A percentile compares a stretch with the other conserved stretches of the same genome.
Evolutionary conservation across 805 yeast genomes (phyloP).

Genomic region (Candida wancherniae): DNA sequence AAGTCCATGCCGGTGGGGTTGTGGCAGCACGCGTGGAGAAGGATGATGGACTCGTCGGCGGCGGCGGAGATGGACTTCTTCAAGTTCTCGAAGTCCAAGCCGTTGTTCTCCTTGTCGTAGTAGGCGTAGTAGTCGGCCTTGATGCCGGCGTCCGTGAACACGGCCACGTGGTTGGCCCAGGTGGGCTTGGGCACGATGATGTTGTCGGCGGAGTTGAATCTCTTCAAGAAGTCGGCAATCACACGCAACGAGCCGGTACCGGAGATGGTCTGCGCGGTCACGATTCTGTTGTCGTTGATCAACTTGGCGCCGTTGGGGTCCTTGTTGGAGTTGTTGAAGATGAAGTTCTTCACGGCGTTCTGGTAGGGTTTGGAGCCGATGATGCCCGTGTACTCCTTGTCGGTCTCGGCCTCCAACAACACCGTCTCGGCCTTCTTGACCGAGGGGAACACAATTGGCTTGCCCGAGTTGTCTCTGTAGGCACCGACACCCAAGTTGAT

Average conservation of each 20-base stretch:
- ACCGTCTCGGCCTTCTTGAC: conserved; percentile 61
- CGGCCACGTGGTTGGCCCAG: conserved; percentile 90
- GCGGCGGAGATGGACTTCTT: conserved; percentile 52
- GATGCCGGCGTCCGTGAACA: conserved; percentile 71
- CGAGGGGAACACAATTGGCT: conserved; percentile 83
- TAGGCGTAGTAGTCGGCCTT: conserved; percentile 60
- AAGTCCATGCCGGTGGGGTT: conserved; percentile 97
- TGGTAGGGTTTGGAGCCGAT: conserved; percentile 71
- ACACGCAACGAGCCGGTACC: conserved; percentile 95
- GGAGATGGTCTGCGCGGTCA: conserved; percentile 82
- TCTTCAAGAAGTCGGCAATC: conserved; percentile 68
- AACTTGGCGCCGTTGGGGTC: conserved; percentile 53
- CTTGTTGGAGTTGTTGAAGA: conserved; percentile 57
- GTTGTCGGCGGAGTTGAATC: conserved; percentile 51
- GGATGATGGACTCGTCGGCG: conserved; percentile 56
- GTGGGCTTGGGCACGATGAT: conserved; percentile 82
- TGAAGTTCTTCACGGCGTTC: conserved; percentile 59
- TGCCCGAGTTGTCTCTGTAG: conserved; percentile 84
- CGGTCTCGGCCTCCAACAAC: conserved; percentile 45
- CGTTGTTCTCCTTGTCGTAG: conserved; percentile 58
- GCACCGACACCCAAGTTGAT: conserved; percentile 82
- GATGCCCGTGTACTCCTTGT: conserved; percentile 86
- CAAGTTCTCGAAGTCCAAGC: conserved; percentile 62
- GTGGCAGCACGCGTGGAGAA: conserved; percentile 93
- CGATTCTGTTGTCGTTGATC: conserved; percentile 58